These are phyloP conservation scores for Kwoniella botswanensis DNA, from an alignment of 768 basidiomycete genomes.

Conservation along the genomic window DNA sequence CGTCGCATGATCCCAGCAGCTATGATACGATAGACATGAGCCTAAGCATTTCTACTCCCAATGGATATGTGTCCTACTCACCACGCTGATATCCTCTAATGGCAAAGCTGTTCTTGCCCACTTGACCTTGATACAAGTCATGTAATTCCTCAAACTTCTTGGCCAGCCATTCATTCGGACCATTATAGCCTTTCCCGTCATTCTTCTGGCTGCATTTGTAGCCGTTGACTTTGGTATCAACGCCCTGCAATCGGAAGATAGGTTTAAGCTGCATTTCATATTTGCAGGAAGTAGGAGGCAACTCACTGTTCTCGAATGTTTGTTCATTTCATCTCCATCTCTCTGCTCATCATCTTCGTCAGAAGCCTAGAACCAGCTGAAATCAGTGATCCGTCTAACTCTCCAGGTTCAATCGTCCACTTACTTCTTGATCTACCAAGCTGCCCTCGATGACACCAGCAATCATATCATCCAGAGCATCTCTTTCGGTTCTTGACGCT, in stretches of 20 bases:
- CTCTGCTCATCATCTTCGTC: slow-evolving; percentile 24
- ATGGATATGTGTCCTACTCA: slow-evolving; percentile 20
- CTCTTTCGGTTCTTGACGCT: slow-evolving; percentile 22
- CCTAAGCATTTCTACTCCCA: slow-evolving; percentile 1
- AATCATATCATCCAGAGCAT: slow-evolving; percentile 54
- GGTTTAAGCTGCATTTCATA: too few species aligned
- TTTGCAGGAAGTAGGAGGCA: background rate
- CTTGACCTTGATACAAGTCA: slow-evolving; percentile 38
- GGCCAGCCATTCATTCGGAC: slow-evolving; percentile 52
- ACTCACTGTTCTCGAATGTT: background rate
- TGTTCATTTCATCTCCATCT: background rate
- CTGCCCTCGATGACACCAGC: slow-evolving; percentile 30
- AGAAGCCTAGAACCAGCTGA: background rate
- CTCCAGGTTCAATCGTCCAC: background rate
- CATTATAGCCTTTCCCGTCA: slow-evolving; percentile 30
- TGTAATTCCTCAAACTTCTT: slow-evolving; percentile 50
- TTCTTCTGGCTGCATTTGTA: slow-evolving; percentile 43
- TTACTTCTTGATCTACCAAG: slow-evolving; percentile 23
- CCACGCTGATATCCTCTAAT: slow-evolving; percentile 39
- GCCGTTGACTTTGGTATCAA: slow-evolving; percentile 15
- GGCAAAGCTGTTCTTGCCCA: slow-evolving; percentile 45
- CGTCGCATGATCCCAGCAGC: slow-evolving; percentile 45
- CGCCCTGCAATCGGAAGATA: slow-evolving; percentile 2
- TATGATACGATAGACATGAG: slow-evolving; percentile 8
- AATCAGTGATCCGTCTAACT: too few species aligned